A percentile compares a stretch with the other conserved stretches of the same genome.
Evolutionary conservation across 305 asterid species (phyloP).

Genomic region (Ilex paraguariensis): DNA sequence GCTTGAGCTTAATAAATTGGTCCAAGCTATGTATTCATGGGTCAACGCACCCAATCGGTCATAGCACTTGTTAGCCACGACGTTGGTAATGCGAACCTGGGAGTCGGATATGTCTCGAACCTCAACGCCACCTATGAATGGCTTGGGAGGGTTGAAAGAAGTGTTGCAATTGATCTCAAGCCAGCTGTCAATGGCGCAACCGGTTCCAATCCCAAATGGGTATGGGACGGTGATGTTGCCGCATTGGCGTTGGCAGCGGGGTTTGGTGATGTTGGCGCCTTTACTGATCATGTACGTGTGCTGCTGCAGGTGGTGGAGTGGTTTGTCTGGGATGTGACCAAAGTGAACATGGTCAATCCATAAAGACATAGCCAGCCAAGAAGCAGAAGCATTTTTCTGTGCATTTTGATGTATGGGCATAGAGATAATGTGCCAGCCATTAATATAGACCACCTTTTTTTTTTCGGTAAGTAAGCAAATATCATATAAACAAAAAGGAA

Average conservation of each 20-base stretch:
- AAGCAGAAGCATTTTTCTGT: neutral
- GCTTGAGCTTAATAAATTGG: conserved; percentile 1
- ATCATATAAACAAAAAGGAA: too few species aligned
- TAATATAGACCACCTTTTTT: too few species aligned
- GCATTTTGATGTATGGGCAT: too few species aligned
- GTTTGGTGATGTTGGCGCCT: too few species aligned
- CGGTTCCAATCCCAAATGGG: conserved; percentile 7
- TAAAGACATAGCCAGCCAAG: neutral
- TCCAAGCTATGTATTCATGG: neutral
- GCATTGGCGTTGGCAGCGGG: too few species aligned
- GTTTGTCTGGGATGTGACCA: neutral
- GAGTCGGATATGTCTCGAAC: too few species aligned
- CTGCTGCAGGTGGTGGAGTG: neutral
- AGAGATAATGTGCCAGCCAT: too few species aligned
- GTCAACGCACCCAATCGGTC: conserved; percentile 5
- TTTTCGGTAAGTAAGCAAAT: too few species aligned
- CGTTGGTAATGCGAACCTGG: conserved; percentile 17
- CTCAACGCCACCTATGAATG: too few species aligned
- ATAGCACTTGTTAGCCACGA: conserved; percentile 27
- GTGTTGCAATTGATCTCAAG: conserved; percentile 22
- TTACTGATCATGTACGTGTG: too few species aligned
- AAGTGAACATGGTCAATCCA: neutral
- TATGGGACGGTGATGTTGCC: conserved; percentile 17
- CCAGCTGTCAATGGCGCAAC: conserved; percentile 15
- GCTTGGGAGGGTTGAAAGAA: too few species aligned